Base-by-base conservation (phyloP, 1,139 yeast species). In the Kodamaea sp. region DNA sequence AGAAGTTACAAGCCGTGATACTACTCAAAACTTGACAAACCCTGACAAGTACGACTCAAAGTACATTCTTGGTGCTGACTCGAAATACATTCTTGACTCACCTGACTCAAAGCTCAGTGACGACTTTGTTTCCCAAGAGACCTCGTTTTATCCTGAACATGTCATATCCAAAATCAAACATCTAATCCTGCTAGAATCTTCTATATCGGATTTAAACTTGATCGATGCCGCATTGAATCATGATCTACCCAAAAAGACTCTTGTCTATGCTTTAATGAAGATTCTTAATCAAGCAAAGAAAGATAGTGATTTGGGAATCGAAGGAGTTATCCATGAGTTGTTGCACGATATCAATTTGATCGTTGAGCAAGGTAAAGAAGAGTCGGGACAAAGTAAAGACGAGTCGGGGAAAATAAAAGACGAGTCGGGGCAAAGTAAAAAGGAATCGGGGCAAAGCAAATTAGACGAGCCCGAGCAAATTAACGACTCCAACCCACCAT, bases 11-110 rank as follows among this genome's bases (percentile, higher is more conserved):
- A 15, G 20, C 4, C 20, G 20, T 15, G 20, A 15, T 15, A 15
- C 20, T 15, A 15, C 27, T 2, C 34, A 33, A 6, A 39, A 39
- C 24, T 24, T 39, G 3, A 40, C 35, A 2, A 30, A 40, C 15
- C 27, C 40, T 2, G 26, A 23, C 2, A 27, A 29, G 3, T 37
- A 35, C n/a, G 40, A 37, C 11, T 15, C 22, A 2, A 32, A 33
- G 8, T 31, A 37, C 12, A 37, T 36, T 22, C 38, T 22, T 7
- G 23, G 37, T 5, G 26, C 27, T 10, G 42, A 45, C 28, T 40
- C 35, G 28, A 35, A 37, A 26, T 20, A 41, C 30, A 28, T 26
- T 41, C 9, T 26, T 37, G 30, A 26, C 10, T 20, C 29, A 38
- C 28, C 28, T 41, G 27, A 27, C 31, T 8, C 10, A 10, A 3